Base-by-base conservation (phyloP, 352 stramenopile species). In the Phytophthora ohioensis region DNA sequence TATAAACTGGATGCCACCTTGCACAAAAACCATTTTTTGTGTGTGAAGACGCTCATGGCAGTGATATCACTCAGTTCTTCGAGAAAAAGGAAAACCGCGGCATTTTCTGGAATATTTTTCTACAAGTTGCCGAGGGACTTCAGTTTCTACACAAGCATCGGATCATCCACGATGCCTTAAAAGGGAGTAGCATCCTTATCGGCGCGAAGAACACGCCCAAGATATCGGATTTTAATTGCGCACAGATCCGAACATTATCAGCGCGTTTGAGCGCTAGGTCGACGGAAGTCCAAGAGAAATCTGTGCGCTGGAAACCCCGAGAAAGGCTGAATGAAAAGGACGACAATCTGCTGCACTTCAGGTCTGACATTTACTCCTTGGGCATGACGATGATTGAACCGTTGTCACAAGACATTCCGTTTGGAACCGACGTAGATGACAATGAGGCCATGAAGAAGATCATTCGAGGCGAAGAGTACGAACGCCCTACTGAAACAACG, bases 81-180 rank as follows among this genome's bases (percentile, higher is more conserved):
- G 10, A 34, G 2, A 39, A 64, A 34, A 15, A 32, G 3, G 15
- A 48, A 3, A 67, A 67, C 38, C 36, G 17, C 9, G 30, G 9
- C 2, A 38, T 64, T 15, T 45, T 78, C 9, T 76, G 67, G 67
- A 52, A 30, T 5, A 53, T 59, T 12, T 65, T 82, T 30, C 56
- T 73, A 13, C 57, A 79, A 46, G 58, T 63, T 3, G 71, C 73
- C 3, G 21, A 75, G 9, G 89, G 85, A 0, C 62, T 97, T 0
- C 27, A 57, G 41, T 90, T 80, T 47, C 68, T 97, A 1, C 87
- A 97, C 64, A 21, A 46, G 1, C 58, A 75, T 27, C 48, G 65
- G 5, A 73, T 88, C 36, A 67, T 97, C 17, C 89, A 97, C 67
- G 80, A 87, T 32, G 89, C 94, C 34, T 75, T 96, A n/a, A 96